These are phyloP conservation scores for Triticum urartu DNA, from an alignment of 176 grass and related monocot species.

Conservation along the genomic window DNA sequence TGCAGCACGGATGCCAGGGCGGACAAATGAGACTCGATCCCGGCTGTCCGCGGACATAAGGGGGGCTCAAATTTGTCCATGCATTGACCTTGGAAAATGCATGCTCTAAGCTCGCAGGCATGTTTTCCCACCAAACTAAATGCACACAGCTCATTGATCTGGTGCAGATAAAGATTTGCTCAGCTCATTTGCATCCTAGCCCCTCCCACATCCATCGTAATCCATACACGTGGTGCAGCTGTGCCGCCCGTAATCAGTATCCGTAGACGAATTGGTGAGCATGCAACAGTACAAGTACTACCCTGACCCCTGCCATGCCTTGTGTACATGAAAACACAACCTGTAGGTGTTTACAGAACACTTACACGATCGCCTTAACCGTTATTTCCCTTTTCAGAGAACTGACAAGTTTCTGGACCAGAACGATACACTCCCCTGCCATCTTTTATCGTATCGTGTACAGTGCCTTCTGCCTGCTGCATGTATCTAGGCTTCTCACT, in stretches of 20 bases:
- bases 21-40: too few species aligned
- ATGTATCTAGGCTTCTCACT: background rate
- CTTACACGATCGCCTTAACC: background rate
- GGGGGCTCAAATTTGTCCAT: too few species aligned
- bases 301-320: background rate
- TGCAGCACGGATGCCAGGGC: too few species aligned
- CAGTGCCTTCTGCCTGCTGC: background rate
- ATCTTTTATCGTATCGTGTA: slow-evolving; percentile 16
- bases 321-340: slow-evolving; percentile 9
- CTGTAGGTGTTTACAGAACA: background rate
- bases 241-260: background rate
- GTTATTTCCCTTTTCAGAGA: slow-evolving; percentile 19
- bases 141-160: too few species aligned
- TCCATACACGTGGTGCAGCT: background rate
- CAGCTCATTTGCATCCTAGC: background rate
- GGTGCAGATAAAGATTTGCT: too few species aligned
- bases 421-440: background rate
- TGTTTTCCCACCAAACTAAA: too few species aligned
- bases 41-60: too few species aligned
- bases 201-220: background rate
- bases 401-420: slow-evolving; percentile 1
- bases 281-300: background rate
- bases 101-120: too few species aligned
- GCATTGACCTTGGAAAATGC: too few species aligned
- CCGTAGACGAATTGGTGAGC: background rate